Evolutionary conservation across 495 filamentous ascomycete species (phyloP), one percentile per base, ranked within the genome.

Genomic region (Aspergillus conjunctus): DNA sequence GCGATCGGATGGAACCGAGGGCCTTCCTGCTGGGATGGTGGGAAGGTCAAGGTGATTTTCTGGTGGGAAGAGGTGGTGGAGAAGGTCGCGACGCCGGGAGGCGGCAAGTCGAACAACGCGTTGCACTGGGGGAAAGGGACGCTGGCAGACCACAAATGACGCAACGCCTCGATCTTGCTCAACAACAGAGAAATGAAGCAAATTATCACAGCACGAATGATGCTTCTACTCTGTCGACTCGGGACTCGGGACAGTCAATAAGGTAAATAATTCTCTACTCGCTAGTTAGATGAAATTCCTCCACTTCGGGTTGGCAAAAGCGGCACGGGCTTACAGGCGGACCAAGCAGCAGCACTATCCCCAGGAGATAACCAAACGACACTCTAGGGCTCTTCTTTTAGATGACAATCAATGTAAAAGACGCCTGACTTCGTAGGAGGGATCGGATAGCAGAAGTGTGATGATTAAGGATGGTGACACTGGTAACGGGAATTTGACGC

Each of bases 41-140:
- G 64, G 51, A 56, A 58, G 62, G 59, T 55, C 51, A 58, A 65
- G 53, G 62, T 58, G 61, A 65, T 41, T 65, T 65, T 67, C 54
- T 61, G 68, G 11, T 60, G 65, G 62, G 63, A 62, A 59, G 59
- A 65, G 56, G 61, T 68, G 69, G 73, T 77, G 75, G 75, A 76
- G 74, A 78, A 73, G 74, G 74, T 69, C 69, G 69, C 69, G 69
- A 71, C 65, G 62, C 62, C 62, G 69, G 70, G 69, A 74, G 71
- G 73, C 71, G 73, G 73, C 73, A 71, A 73, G 69, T 62, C 61
- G 65, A 71, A 72, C 68, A 71, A 76, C 76, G 74, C 72, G 74
- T 76, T 64, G 68, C 68, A 64, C 62, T 65, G 68, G 68, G 71
- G 54, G 50, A 53, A 67, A 62, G 60, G 54, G 32, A 59, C 61